Conservation (phyloP, 2,329 filamentous ascomycete genomes). For the Neopestalotiopsis sp. region DNA sequence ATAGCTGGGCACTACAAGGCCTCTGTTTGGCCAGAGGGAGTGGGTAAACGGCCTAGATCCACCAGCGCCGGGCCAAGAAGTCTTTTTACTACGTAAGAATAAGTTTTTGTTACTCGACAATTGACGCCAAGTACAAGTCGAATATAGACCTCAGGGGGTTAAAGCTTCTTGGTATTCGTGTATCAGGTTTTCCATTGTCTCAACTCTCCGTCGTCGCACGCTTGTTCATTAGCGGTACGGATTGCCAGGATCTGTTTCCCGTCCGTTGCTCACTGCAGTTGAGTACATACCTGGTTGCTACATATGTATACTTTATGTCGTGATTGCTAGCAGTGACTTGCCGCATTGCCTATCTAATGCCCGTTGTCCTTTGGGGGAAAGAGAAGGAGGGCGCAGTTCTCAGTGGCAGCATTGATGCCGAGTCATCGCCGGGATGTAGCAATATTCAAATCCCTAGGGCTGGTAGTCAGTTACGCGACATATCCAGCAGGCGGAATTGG, state of each 20-base stretch:
- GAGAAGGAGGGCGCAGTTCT: no score
- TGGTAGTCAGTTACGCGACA: neutral
- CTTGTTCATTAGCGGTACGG: neutral
- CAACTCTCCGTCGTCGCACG: neutral
- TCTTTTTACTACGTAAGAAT: conserved; percentile 7
- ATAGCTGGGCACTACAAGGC: neutral
- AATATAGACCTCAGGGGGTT: neutral
- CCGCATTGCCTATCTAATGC: neutral
- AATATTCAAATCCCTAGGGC: neutral
- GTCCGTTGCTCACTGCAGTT: neutral
- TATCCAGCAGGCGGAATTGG: neutral
- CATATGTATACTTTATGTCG: neutral
- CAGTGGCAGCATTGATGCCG: no score
- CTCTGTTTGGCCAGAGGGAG: conserved; percentile 9
- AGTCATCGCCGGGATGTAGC: neutral
- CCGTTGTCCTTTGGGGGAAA: no score
- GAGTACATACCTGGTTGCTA: neutral
- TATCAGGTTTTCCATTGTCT: neutral
- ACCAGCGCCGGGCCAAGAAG: neutral
- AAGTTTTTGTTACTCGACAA: neutral
- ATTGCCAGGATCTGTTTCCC: neutral
- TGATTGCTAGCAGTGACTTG: neutral
- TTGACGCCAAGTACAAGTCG: neutral
- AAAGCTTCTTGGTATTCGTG: neutral
- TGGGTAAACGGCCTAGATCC: conserved; percentile 1